Evolutionary conservation across 2,329 filamentous ascomycete species (phyloP), one percentile per base, ranked within the genome.

Genomic region (Madurella mycetomatis): DNA sequence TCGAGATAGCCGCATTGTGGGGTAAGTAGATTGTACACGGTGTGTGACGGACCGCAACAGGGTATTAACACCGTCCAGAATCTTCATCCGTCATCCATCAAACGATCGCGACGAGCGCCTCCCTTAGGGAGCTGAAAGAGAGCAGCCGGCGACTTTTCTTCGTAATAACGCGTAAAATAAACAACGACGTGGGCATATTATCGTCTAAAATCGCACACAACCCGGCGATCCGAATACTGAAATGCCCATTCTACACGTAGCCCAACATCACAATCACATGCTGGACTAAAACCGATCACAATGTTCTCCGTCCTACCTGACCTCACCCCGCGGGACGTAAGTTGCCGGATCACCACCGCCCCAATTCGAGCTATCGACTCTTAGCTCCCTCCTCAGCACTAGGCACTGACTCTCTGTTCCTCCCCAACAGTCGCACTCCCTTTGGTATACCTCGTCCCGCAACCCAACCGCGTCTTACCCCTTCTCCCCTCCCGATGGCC

Each of bases 381-480:
- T 25, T 25, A 25, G 25, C 25, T 25, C 3, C 25, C 25, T 25
- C 25, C 32, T 12, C n/a, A 15, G 42, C 18, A 19, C 30, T 17
- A 40, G n/a, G 18, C 25, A 5, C 49, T 25, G 7, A 25, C 7
- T 25, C 45, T 19, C 46, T 31, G 47, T 49, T 17, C 50, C 16
- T 41, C 9, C 54, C 51, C 52, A 51, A 58, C 62, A 90, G 87
- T 85, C 85, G 37, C 84, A 90, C 69, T 80, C 83, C 49, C 78
- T 90, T 55, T 90, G 87, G 87, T 89, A 89, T 69, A 82, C 81
- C 34, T 84, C 85, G 12, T 79, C 84, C 5, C 79, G 83, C 48
- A 76, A 74, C 65, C 79, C 78, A 16, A 51, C 49, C 54, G 42
- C 41, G n/a, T 47, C 56, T 15, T 58, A 53, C 25, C 41, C 47